Evolutionary conservation across 2,329 filamentous ascomycete species (phyloP).

Genomic region (Fusarium succisae): DNA sequence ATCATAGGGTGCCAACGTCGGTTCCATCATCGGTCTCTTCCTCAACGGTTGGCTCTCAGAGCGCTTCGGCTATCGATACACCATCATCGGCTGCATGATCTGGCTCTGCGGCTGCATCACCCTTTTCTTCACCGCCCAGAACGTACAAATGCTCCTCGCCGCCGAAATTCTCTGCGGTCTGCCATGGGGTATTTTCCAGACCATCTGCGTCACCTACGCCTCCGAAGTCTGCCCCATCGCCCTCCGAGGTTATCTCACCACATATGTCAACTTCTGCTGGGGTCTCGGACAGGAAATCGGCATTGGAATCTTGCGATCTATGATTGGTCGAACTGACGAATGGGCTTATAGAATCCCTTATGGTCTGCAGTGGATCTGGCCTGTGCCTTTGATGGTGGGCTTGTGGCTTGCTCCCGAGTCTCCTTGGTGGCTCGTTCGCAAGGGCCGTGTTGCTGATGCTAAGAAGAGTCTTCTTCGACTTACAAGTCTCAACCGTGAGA

Average conservation of each 20-base stretch:
- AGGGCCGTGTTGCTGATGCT: slow-evolving; percentile 70
- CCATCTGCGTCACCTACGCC: slow-evolving; percentile 46
- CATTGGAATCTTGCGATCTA: slow-evolving; percentile 76
- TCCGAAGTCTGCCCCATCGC: slow-evolving; percentile 78
- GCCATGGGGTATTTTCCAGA: slow-evolving; percentile 39
- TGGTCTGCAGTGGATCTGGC: slow-evolving; percentile 82
- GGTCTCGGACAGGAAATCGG: slow-evolving; percentile 77
- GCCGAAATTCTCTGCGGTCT: slow-evolving; percentile 37
- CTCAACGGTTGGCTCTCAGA: slow-evolving; percentile 36
- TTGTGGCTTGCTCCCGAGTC: slow-evolving; percentile 75
- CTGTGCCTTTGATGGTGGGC: slow-evolving; percentile 71
- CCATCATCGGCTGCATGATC: slow-evolving; percentile 35
- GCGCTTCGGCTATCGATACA: slow-evolving; percentile 32
- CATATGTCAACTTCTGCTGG: slow-evolving; percentile 82
- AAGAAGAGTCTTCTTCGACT: slow-evolving; percentile 72
- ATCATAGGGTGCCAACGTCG: slow-evolving; percentile 27
- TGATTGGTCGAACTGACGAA: slow-evolving; percentile 71
- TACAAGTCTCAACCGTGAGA: slow-evolving; percentile 70
- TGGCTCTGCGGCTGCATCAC: slow-evolving; percentile 32
- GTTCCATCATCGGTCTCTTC: slow-evolving; percentile 36
- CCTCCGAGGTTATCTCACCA: slow-evolving; percentile 75
- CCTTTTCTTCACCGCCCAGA: slow-evolving; percentile 37
- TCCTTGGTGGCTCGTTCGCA: slow-evolving; percentile 79
- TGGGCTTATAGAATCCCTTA: slow-evolving; percentile 78
- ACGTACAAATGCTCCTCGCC: slow-evolving; percentile 34